These are phyloP conservation scores for Xanthoconium separans DNA, from an alignment of 1,284 basidiomycete genomes.

Conservation along the genomic window DNA sequence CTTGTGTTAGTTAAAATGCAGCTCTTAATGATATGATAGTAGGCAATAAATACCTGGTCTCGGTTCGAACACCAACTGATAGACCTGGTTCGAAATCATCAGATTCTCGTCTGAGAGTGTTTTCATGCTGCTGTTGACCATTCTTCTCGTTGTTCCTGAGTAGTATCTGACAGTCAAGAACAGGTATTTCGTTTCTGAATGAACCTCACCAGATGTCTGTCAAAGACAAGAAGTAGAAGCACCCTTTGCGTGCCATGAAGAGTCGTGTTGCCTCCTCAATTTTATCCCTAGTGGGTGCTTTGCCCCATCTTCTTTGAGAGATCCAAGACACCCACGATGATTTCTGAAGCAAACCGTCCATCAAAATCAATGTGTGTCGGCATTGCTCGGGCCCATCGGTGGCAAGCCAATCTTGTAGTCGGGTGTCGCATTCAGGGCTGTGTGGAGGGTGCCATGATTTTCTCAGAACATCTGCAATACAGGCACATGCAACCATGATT, in stretches of 20 bases:
- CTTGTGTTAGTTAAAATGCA: no score
- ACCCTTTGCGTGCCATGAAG: neutral
- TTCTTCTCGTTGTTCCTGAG: neutral
- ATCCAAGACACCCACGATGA: neutral
- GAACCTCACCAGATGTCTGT: neutral
- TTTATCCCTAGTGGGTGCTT: neutral
- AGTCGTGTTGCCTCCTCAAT: neutral
- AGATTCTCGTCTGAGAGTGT: neutral
- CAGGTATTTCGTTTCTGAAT: no score
- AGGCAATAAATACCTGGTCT: neutral
- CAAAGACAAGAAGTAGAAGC: neutral
- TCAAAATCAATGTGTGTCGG: neutral
- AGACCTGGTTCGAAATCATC: neutral
- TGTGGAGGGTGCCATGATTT: neutral
- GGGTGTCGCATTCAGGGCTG: neutral
- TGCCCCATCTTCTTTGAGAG: neutral
- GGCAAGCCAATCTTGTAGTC: neutral
- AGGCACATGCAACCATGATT: neutral
- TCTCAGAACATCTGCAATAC: neutral
- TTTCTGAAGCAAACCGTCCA: neutral
- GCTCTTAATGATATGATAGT: no score
- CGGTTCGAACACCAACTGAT: no score
- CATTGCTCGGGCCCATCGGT: neutral
- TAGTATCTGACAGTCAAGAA: neutral
- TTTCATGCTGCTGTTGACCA: neutral